Percentiles rank a stretch among this genome's conserved stretches.
phyloP scores from a whole-genome alignment of 139 green algal species.

The Micractinium conductrix region DNA sequence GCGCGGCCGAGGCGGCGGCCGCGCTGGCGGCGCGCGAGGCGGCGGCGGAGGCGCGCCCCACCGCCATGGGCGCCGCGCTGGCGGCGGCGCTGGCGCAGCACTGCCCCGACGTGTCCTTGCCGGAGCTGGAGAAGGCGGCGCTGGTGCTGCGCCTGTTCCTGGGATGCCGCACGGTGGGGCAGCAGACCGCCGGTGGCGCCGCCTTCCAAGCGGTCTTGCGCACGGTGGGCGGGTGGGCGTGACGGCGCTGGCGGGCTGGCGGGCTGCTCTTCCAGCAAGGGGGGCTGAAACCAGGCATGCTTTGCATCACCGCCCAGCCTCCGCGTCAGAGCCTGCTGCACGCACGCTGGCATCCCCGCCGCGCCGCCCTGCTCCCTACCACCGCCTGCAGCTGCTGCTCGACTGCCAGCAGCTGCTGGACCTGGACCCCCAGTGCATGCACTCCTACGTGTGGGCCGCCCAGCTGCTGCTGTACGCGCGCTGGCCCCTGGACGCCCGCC shows the following conservation, averaged over 20 bases:
- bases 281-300: no score
- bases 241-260: no score
- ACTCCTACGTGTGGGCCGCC: slow-evolving; percentile 19
- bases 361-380: no score
- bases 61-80: neutral
- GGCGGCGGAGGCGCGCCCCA: neutral
- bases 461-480: slow-evolving; percentile 23
- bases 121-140: slow-evolving; percentile 16
- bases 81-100: neutral
- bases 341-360: no score
- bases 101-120: neutral
- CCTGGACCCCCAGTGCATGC: neutral
- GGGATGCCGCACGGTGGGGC: slow-evolving; percentile 14
- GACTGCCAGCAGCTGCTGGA: slow-evolving; percentile 36
- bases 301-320: no score
- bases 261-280: no score
- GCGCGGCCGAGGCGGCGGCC: no score
- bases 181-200: neutral
- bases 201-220: slow-evolving; percentile 7
- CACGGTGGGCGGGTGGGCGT: no score
- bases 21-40: neutral
- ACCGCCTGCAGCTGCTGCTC: slow-evolving; percentile 20
- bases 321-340: no score
- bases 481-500: neutral
- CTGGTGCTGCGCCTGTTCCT: slow-evolving; percentile 28